Conservation (phyloP, 176 grass and related monocot species). For the Oryza officinalis region DNA sequence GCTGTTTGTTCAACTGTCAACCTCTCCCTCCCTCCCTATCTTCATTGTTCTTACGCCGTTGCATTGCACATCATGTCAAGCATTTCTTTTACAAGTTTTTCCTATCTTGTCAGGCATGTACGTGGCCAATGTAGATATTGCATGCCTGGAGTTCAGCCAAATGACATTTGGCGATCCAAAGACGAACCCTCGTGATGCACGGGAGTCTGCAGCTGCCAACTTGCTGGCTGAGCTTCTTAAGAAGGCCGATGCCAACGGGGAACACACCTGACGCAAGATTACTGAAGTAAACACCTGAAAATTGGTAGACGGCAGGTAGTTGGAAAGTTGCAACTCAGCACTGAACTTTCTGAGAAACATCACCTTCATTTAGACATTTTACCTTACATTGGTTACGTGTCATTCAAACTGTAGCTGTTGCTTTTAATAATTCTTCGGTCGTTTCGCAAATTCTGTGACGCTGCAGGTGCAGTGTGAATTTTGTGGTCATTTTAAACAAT, state of each 20-base stretch:
- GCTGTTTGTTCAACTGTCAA: not conserved
- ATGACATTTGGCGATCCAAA: conserved; percentile 9
- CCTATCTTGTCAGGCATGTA: conserved; percentile 40
- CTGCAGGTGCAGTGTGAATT: conserved; percentile 1
- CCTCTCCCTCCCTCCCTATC: not conserved
- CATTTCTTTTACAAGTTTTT: conserved; percentile 15
- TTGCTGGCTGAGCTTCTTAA: conserved; percentile 34
- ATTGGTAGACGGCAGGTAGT: not conserved
- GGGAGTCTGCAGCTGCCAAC: conserved; percentile 37
- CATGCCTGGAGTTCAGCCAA: conserved; percentile 35
- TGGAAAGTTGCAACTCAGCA: not conserved
- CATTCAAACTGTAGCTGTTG: not conserved
- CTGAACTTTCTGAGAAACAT: not conserved
- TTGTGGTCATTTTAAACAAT: not conserved
- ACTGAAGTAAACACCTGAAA: not conserved
- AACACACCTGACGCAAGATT: not conserved
- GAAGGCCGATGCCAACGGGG: conserved; percentile 15
- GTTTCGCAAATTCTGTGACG: not conserved
- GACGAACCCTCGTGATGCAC: conserved; percentile 35
- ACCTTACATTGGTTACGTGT: not conserved
- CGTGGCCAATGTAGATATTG: conserved; percentile 33
- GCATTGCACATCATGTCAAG: not conserved
- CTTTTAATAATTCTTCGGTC: not conserved
- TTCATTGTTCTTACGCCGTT: not conserved
- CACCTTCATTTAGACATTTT: not conserved